Percentiles rank a stretch among this genome's conserved stretches.
These are phyloP conservation scores for Liriodendron chinense DNA, from an alignment of 164 flowering plant genomes.

Conservation along the genomic window DNA sequence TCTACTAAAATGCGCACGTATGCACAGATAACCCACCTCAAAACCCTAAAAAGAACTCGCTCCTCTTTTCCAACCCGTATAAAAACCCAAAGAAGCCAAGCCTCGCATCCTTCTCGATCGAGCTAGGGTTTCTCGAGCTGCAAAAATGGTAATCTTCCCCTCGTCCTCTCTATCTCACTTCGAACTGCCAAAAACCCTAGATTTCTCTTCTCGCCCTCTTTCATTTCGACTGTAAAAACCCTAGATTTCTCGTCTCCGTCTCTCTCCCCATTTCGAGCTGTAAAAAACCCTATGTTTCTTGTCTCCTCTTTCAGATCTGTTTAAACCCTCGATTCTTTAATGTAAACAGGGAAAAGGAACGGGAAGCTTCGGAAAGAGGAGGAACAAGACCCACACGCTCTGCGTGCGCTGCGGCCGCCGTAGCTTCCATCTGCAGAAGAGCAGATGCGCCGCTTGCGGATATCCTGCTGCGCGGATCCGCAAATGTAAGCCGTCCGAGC, in stretches of 20 bases:
- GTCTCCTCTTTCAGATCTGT: not conserved
- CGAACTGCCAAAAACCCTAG: not conserved
- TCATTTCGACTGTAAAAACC: not conserved
- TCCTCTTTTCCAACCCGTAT: not conserved
- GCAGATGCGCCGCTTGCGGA: slow-evolving; percentile 44
- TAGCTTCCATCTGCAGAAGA: slow-evolving; percentile 52
- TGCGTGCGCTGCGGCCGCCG: slow-evolving; percentile 50
- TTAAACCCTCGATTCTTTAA: not conserved
- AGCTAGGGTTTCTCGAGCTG: slow-evolving; percentile 15
- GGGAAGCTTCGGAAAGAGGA: slow-evolving; percentile 50
- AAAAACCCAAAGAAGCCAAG: not conserved
- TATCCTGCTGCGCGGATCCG: slow-evolving; percentile 37
- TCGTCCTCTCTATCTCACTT: not conserved
- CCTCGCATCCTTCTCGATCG: not conserved
- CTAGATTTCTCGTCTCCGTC: not conserved
- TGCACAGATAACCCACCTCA: not conserved
- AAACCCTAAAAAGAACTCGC: not conserved
- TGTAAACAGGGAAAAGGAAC: slow-evolving; percentile 37
- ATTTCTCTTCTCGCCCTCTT: not conserved
- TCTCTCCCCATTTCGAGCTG: no score
- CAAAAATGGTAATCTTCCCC: slow-evolving; percentile 14
- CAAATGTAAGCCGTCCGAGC: slow-evolving; percentile 23
- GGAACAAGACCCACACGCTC: slow-evolving; percentile 53
- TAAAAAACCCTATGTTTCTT: not conserved
- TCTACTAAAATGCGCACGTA: not conserved